Evolutionary conservation across 306 rosid genomes (phyloP).

Genomic region (Luffa acutangula): DNA sequence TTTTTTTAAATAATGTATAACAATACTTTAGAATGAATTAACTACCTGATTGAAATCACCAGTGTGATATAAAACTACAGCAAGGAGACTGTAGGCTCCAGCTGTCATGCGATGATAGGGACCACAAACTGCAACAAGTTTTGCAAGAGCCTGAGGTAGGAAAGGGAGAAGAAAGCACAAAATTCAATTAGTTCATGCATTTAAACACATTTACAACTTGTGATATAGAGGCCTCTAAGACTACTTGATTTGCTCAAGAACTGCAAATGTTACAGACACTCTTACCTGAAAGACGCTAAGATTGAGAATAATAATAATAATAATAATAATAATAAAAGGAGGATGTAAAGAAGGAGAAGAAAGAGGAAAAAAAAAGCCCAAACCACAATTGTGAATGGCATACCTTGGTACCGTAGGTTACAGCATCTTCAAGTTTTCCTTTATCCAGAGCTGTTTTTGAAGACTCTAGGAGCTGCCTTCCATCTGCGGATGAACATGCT

Average conservation of each 20-base stretch:
- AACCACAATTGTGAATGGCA: background rate
- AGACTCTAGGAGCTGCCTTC: slow-evolving; percentile 93
- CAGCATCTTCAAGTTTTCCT: slow-evolving; percentile 99
- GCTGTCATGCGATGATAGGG: slow-evolving; percentile 98
- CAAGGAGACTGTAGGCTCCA: slow-evolving; percentile 98
- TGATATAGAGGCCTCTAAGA: background rate
- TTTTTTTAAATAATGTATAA: background rate
- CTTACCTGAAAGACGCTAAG: background rate
- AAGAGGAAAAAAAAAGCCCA: background rate
- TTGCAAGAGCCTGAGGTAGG: slow-evolving; percentile 73
- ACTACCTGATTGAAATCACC: slow-evolving; percentile 97
- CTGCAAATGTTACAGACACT: background rate
- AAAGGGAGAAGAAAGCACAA: background rate
- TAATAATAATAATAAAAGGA: too few relatives aligned
- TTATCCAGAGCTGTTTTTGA: slow-evolving; percentile 97
- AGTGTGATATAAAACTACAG: slow-evolving; percentile 97
- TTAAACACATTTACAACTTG: slow-evolving; percentile 2
- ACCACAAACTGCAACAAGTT: slow-evolving; percentile 95
- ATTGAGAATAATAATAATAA: too few relatives aligned
- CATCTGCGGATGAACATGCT: slow-evolving; percentile 98
- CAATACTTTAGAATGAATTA: slow-evolving; percentile 10
- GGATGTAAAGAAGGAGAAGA: too few relatives aligned
- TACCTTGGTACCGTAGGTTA: slow-evolving; percentile 89
- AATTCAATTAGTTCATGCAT: background rate
- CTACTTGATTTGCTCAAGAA: background rate